These are phyloP conservation scores for Aspergillus aculeatinus DNA, from an alignment of 2,329 filamentous ascomycete genomes.

Conservation along the genomic window DNA sequence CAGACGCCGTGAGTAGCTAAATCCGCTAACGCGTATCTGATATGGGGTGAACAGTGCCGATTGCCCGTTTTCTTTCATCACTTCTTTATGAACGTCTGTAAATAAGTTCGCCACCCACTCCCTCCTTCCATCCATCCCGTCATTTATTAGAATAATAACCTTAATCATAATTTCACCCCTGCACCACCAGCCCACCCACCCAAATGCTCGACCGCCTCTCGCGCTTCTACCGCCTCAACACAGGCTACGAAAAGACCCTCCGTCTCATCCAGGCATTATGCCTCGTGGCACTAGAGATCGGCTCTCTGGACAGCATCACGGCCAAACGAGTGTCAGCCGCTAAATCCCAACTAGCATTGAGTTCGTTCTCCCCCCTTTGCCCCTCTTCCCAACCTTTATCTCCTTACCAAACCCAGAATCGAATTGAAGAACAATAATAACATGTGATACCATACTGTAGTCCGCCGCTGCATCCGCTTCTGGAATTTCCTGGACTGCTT, in stretches of 20 bases:
- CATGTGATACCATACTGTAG: conserved; percentile 24
- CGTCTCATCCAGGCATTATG: conserved; percentile 35
- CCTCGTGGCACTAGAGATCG: conserved; percentile 24
- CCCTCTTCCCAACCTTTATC: not conserved
- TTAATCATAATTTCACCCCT: not conserved
- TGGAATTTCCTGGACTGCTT: conserved; percentile 68
- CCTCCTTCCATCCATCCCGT: not conserved
- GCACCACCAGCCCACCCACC: not conserved
- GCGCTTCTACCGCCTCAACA: conserved; percentile 28
- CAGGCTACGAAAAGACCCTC: conserved; percentile 36
- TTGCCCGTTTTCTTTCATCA: not conserved
- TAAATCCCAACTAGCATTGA: conserved; percentile 41
- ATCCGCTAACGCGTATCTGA: not conserved
- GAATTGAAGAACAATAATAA: not conserved
- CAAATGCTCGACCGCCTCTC: conserved; percentile 24
- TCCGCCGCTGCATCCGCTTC: conserved; percentile 64
- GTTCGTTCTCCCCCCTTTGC: conserved; percentile 25
- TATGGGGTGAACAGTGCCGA: not conserved
- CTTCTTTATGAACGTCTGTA: too few species aligned
- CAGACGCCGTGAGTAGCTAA: not conserved
- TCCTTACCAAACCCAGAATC: not conserved
- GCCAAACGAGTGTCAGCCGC: conserved; percentile 32
- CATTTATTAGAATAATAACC: too few species aligned
- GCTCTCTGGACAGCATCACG: conserved; percentile 18
- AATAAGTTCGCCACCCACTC: too few species aligned